Evolutionary conservation across 1,284 basidiomycete species (phyloP).

Genomic region (Trichosporon inkin): DNA sequence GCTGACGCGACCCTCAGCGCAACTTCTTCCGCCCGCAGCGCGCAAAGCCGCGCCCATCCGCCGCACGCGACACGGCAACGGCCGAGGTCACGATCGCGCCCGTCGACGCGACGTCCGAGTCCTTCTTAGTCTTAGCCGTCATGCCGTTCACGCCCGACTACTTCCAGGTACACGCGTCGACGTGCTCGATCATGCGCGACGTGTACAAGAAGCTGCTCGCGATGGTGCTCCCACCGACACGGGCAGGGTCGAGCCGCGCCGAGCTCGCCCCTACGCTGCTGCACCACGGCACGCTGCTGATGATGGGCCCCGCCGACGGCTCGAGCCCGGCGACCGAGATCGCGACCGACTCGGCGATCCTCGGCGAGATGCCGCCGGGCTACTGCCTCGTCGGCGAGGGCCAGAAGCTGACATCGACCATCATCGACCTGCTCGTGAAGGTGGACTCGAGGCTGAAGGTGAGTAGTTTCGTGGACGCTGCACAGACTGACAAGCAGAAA

Average conservation of each 20-base stretch:
- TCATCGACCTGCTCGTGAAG: slow-evolving; percentile 50
- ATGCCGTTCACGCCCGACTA: slow-evolving; percentile 54
- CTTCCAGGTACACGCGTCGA: slow-evolving; percentile 52
- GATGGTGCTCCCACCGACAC: slow-evolving; percentile 26
- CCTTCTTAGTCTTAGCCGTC: slow-evolving; percentile 24
- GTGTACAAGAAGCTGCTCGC: slow-evolving; percentile 51
- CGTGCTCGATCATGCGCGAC: slow-evolving; percentile 53
- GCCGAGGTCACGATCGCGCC: slow-evolving; percentile 24
- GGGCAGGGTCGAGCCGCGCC: slow-evolving; percentile 8
- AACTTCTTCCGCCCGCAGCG: slow-evolving; percentile 26
- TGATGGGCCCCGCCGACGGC: slow-evolving; percentile 4
- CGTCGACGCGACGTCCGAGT: slow-evolving; percentile 20
- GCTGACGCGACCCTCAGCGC: slow-evolving; percentile 14
- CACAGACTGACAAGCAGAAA: slow-evolving; percentile 37
- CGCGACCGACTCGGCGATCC: slow-evolving; percentile 34
- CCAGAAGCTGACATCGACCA: slow-evolving; percentile 41
- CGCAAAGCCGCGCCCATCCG: slow-evolving; percentile 14
- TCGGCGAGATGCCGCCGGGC: slow-evolving; percentile 37
- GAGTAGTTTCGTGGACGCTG: slow-evolving; percentile 5
- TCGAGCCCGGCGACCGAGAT: slow-evolving; percentile 11
- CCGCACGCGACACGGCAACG: slow-evolving; percentile 19
- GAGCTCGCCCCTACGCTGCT: slow-evolving; percentile 25
- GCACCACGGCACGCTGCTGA: slow-evolving; percentile 23
- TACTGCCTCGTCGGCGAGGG: slow-evolving; percentile 43
- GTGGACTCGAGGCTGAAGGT: slow-evolving; percentile 51